These are phyloP conservation scores for Setaria italica DNA, from an alignment of 202 grass and related monocot species.

Conservation along the genomic window DNA sequence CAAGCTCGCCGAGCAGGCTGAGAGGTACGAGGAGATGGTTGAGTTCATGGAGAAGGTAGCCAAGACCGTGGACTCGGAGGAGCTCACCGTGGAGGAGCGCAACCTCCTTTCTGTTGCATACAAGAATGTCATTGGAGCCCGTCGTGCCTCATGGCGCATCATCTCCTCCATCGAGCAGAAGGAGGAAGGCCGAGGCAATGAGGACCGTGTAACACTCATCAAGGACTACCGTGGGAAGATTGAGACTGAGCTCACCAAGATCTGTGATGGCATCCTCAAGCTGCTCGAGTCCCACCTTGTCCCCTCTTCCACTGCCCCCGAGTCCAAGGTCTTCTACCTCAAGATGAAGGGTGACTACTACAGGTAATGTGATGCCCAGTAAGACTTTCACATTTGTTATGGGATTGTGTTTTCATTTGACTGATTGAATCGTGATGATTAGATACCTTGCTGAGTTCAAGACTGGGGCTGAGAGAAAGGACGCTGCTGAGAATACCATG, in stretches of 20 bases:
- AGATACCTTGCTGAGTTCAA: constrained; percentile 92
- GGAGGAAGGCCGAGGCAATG: constrained; percentile 82
- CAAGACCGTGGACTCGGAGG: constrained; percentile 70
- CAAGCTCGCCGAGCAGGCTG: constrained; percentile 82
- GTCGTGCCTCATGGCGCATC: constrained; percentile 82
- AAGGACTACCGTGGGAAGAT: constrained; percentile 85
- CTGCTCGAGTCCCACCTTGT: constrained; percentile 80
- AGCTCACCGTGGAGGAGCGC: constrained; percentile 84
- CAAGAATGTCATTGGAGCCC: constrained; percentile 81
- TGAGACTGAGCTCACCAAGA: constrained; percentile 76
- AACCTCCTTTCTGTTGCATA: constrained; percentile 86
- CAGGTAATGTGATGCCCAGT: constrained; percentile 53
- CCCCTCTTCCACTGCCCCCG: constrained; percentile 65
- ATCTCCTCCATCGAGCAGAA: constrained; percentile 86
- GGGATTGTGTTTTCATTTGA: constrained; percentile 18
- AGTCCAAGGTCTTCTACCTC: constrained; percentile 92
- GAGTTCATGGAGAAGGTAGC: constrained; percentile 92
- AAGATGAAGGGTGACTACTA: constrained; percentile 98
- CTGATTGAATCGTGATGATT: constrained; percentile 47
- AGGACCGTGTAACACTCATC: constrained; percentile 68
- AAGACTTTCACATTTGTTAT: background rate
- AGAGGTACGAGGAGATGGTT: constrained; percentile 91
- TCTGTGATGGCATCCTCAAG: constrained; percentile 78
- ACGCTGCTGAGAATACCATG: constrained; percentile 82
- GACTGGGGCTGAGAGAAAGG: constrained; percentile 77